Percentiles rank a stretch among this genome's conserved stretches.
phyloP scores from a whole-genome alignment of 768 basidiomycete species.

The Leucogyrophana mollusca region DNA sequence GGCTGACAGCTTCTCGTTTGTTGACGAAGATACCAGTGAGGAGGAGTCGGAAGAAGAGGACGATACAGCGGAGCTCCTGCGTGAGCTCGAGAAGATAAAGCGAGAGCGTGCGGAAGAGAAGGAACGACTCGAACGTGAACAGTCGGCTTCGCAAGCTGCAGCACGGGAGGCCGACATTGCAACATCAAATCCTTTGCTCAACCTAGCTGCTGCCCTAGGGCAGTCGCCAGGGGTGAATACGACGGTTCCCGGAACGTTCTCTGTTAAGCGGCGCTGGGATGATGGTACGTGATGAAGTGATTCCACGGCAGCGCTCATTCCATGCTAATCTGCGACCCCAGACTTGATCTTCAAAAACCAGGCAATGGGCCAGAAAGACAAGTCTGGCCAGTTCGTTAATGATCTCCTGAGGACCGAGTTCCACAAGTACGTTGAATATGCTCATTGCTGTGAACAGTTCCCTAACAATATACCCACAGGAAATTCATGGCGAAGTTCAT shows the following conservation, averaged over 20 bases:
- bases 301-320: conserved; percentile 4
- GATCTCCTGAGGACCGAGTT: conserved; percentile 93
- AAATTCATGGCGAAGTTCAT: conserved; percentile 94
- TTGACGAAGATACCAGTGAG: conserved; percentile 33
- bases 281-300: conserved; percentile 57
- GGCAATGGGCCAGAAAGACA: conserved; percentile 66
- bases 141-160: conserved; percentile 57
- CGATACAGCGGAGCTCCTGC: conserved; percentile 89
- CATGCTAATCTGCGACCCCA: conserved; percentile 26
- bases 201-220: conserved; percentile 88
- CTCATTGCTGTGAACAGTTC: not conserved
- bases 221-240: conserved; percentile 73
- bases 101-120: conserved; percentile 94
- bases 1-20: not conserved
- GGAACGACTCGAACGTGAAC: conserved; percentile 74
- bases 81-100: conserved; percentile 98
- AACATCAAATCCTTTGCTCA: conserved; percentile 82
- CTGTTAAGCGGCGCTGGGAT: conserved; percentile 94
- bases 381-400: conserved; percentile 86
- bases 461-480: conserved; percentile 36
- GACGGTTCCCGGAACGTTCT: conserved; percentile 77
- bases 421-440: conserved; percentile 64
- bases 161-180: conserved; percentile 83
- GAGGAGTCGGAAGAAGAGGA: conserved; percentile 74
- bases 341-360: conserved; percentile 99